Evolutionary conservation across 345 rosid species (phyloP).

Genomic region (Mercurialis annua): DNA sequence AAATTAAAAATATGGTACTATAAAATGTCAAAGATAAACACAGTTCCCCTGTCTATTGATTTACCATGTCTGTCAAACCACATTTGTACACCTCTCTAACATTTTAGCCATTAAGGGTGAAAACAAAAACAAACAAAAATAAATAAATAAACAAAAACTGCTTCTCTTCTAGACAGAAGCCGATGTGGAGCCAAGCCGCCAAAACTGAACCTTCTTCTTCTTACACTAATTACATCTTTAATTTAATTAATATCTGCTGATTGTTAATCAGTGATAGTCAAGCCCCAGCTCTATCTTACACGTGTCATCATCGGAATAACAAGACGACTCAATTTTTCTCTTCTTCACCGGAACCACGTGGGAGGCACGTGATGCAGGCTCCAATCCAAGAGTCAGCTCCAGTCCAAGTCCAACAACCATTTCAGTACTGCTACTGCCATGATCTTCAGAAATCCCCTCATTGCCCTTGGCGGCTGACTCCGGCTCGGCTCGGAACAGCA

Average conservation of each 20-base stretch:
- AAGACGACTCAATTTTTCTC: conserved; percentile 42
- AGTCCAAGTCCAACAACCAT: conserved; percentile 33
- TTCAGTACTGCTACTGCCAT: not conserved
- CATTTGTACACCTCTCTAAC: conserved; percentile 25
- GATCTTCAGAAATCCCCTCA: not conserved
- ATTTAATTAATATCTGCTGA: not conserved
- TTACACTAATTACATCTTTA: not conserved
- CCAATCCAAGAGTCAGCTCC: conserved; percentile 63
- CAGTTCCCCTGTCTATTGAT: conserved; percentile 2
- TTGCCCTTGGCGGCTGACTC: conserved; percentile 18
- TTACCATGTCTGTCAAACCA: conserved; percentile 14
- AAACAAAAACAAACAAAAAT: not conserved
- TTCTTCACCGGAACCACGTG: conserved; percentile 78
- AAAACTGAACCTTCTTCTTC: conserved; percentile 18
- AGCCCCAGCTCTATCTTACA: conserved; percentile 66
- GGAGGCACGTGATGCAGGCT: conserved; percentile 45
- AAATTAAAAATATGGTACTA: too few species aligned
- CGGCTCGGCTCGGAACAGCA: conserved; percentile 31
- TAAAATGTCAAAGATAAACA: not conserved
- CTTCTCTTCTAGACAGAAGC: conserved; percentile 15
- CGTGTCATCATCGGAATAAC: conserved; percentile 31
- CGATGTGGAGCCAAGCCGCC: conserved; percentile 22
- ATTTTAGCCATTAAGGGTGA: conserved; percentile 14
- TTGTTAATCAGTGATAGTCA: conserved; percentile 22
- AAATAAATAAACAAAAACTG: not conserved